Evolutionary conservation across 163 green algal genomes (phyloP).

Genomic region (Chloromonas sp.): DNA sequence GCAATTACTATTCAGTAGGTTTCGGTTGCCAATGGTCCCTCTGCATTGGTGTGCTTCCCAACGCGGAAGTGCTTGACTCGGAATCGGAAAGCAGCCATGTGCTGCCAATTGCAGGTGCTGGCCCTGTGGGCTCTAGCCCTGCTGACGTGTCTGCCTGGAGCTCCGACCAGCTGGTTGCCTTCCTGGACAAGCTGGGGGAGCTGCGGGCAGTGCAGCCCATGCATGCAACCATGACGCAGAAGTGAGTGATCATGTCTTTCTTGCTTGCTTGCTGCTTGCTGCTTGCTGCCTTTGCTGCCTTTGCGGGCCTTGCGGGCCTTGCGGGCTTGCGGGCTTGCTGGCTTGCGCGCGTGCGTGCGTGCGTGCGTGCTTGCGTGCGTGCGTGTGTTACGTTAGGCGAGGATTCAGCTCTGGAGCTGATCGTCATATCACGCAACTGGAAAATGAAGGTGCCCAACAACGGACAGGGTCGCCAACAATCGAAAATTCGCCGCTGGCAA

Average conservation of each 20-base stretch:
- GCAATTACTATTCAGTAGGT: background rate
- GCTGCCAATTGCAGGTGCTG: background rate
- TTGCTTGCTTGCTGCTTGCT: background rate
- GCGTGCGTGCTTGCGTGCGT: background rate
- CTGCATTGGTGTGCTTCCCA: background rate
- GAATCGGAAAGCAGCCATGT: background rate
- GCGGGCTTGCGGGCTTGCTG: background rate
- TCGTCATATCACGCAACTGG: too few species aligned
- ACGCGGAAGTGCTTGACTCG: background rate
- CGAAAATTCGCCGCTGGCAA: too few species aligned
- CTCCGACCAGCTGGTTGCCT: slow-evolving; percentile 56
- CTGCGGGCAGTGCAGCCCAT: slow-evolving; percentile 34
- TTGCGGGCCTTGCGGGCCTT: background rate
- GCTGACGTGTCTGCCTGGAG: slow-evolving; percentile 62
- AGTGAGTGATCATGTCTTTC: background rate
- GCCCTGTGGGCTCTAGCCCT: slow-evolving; percentile 10
- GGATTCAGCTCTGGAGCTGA: too few species aligned
- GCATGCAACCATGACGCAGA: slow-evolving; percentile 32
- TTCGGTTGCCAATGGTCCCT: background rate
- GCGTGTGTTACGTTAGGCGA: background rate
- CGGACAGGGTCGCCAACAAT: too few species aligned
- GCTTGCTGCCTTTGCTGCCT: background rate
- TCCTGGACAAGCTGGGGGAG: slow-evolving; percentile 64
- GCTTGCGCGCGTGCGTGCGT: background rate
- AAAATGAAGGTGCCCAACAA: too few species aligned